Conservation (phyloP, 1,284 basidiomycete species). For the Puccinia triticina region DNA sequence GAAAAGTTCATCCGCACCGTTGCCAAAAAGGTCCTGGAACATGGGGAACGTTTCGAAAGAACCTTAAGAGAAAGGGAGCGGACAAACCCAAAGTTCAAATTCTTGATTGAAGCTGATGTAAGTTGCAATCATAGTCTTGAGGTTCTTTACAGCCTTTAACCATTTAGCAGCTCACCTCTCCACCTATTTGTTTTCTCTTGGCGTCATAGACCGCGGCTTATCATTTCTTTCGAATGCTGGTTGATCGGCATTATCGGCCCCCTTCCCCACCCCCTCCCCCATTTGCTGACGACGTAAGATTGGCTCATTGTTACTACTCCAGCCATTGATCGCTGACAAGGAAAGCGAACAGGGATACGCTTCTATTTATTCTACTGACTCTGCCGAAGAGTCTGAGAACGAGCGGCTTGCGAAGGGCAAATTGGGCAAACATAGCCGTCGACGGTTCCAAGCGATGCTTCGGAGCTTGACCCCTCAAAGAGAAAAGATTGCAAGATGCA, state of each 20-base stretch:
- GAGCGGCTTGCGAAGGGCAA: slow-evolving; percentile 73
- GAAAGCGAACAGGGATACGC: slow-evolving; percentile 72
- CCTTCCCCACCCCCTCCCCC: slow-evolving; percentile 66
- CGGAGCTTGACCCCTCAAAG: slow-evolving; percentile 80
- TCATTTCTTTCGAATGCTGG: slow-evolving; percentile 75
- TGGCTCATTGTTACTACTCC: slow-evolving; percentile 1
- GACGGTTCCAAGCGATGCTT: slow-evolving; percentile 85
- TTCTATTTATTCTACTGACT: slow-evolving; percentile 90
- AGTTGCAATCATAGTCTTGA: slow-evolving; percentile 57
- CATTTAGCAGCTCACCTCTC: slow-evolving; percentile 31
- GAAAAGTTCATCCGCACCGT: slow-evolving; percentile 81
- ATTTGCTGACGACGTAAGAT: slow-evolving; percentile 80
- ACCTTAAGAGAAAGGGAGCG: slow-evolving; percentile 75
- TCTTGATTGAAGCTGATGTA: slow-evolving; percentile 73
- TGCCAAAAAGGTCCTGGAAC: slow-evolving; percentile 77
- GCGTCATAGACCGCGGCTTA: slow-evolving; percentile 72
- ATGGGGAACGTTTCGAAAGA: slow-evolving; percentile 76
- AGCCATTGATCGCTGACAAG: not conserved
- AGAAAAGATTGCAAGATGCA: slow-evolving; percentile 87
- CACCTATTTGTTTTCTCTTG: not conserved
- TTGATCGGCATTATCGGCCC: slow-evolving; percentile 69
- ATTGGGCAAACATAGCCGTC: slow-evolving; percentile 75
- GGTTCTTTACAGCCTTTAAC: not conserved
- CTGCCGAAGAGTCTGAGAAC: slow-evolving; percentile 87
- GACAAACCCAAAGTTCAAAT: slow-evolving; percentile 78